Evolutionary conservation across 345 rosid genomes (phyloP), one percentile per base, ranked within the genome.

Genomic region (Schrenkiella parvula): DNA sequence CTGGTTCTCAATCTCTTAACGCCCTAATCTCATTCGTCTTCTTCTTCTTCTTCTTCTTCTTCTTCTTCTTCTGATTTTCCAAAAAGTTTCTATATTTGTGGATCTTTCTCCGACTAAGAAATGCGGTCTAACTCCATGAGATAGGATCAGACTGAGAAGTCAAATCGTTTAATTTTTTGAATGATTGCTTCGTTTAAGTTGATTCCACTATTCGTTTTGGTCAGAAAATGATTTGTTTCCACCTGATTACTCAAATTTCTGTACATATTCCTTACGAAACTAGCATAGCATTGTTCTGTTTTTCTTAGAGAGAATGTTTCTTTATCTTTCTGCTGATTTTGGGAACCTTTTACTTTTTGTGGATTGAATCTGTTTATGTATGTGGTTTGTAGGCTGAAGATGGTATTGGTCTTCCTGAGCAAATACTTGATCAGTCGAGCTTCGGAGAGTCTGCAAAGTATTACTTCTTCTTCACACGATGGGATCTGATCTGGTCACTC

Each of bases 351-450:
- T 26, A 13, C 14, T 8, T 34, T 15, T 43, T 13, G 17, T 71
- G 66, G 28, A 12, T 66, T 42, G 56, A 48, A 21, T 76, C 35
- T 64, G 56, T 12, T 12, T 34, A 5, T 76, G 48, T 56, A 37
- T 61, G 19, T 6, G 13, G 35, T 65, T 73, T 51, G 26, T 80
- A 95, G 99, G 97, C 97, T 62, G 95, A 84, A 83, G 99, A 95
- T 80, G 97, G 99, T 28, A 77, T 88, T 26, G 99, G 99, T 9
- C 79, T 95, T 29, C 96, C 99, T 0, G 97, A 88, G 83, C 80
- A 95, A 79, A 81, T 95, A 50, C 97, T 95, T 43, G 90, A 88
- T 54, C 86, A 86, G 42, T 68, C 88, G 19, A 79, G 81, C 78
- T 95, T 95, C 12, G 90, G 79, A 29, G 77, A 69, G 54, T 80